Conservation (phyloP, 2,329 filamentous ascomycete species). For the Colletotrichum coccodes region DNA sequence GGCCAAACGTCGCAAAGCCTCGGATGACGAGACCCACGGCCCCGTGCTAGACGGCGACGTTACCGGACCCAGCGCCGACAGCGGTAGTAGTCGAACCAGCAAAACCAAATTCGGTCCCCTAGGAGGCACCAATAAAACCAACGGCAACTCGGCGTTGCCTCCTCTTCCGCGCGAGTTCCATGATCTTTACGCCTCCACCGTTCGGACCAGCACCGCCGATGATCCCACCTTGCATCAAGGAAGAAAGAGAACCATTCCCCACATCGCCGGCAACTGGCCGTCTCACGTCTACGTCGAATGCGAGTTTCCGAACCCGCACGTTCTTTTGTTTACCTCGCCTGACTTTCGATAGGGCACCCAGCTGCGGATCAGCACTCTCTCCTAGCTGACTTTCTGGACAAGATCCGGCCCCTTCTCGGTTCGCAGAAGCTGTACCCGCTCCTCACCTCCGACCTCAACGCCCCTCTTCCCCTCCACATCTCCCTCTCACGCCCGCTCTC, state of each 20-base stretch:
- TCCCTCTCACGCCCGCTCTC: slow-evolving; percentile 87
- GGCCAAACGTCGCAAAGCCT: slow-evolving; percentile 49
- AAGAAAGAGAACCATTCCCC: slow-evolving; percentile 82
- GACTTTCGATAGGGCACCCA: slow-evolving; percentile 62
- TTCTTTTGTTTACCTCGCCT: slow-evolving; percentile 1
- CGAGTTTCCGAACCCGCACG: slow-evolving; percentile 56
- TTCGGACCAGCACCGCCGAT: slow-evolving; percentile 81
- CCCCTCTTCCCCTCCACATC: slow-evolving; percentile 85
- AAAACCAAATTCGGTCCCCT: background rate
- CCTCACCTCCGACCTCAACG: slow-evolving; percentile 80
- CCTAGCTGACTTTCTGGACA: slow-evolving; percentile 55
- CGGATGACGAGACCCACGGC: slow-evolving; percentile 18
- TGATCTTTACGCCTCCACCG: slow-evolving; percentile 87
- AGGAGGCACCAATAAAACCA: background rate
- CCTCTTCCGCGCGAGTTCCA: slow-evolving; percentile 85
- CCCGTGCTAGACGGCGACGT: background rate
- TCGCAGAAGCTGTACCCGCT: slow-evolving; percentile 69
- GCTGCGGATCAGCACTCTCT: slow-evolving; percentile 54
- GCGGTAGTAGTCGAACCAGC: slow-evolving; percentile 2
- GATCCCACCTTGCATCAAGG: slow-evolving; percentile 88
- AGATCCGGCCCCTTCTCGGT: slow-evolving; percentile 44
- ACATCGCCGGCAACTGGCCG: slow-evolving; percentile 91
- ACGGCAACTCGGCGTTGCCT: slow-evolving; percentile 58
- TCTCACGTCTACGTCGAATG: slow-evolving; percentile 94
- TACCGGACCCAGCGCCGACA: slow-evolving; percentile 8